A percentile compares a stretch with the other conserved stretches of the same genome.
Conservation (phyloP, 257 asterid species). For the Solanum corneliomulleri region DNA sequence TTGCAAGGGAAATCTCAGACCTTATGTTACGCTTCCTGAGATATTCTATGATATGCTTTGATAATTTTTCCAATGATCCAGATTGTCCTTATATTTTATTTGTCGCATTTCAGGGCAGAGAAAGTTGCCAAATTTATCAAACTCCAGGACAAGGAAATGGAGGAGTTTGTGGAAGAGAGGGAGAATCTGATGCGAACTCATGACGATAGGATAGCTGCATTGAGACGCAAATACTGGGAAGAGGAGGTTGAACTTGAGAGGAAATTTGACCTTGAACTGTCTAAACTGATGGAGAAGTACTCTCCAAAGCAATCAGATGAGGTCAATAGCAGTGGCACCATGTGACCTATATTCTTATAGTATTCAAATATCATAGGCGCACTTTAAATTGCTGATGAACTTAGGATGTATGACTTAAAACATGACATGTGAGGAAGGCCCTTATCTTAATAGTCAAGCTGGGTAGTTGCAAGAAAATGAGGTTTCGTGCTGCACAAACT, state of each 20-base stretch:
- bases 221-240: neutral
- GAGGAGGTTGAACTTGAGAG: neutral
- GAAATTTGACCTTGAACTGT: neutral
- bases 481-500: neutral
- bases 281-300: neutral
- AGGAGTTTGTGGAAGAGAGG: neutral
- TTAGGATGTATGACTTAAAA: neutral
- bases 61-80: neutral
- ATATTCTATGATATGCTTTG: neutral
- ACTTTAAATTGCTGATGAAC: neutral
- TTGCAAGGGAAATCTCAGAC: neutral
- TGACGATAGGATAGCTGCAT: neutral
- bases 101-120: neutral
- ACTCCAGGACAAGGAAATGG: neutral
- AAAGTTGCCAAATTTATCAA: neutral
- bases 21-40: neutral
- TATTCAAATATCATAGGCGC: neutral
- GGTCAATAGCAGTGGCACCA: neutral
- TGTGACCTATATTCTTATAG: neutral
- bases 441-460: neutral
- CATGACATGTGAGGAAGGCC: neutral
- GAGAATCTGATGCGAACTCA: neutral
- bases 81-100: neutral
- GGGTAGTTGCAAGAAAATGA: neutral
- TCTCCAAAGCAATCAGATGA: neutral